Conservation (phyloP, 495 filamentous ascomycete species). For the Elasticomyces elasticus region DNA sequence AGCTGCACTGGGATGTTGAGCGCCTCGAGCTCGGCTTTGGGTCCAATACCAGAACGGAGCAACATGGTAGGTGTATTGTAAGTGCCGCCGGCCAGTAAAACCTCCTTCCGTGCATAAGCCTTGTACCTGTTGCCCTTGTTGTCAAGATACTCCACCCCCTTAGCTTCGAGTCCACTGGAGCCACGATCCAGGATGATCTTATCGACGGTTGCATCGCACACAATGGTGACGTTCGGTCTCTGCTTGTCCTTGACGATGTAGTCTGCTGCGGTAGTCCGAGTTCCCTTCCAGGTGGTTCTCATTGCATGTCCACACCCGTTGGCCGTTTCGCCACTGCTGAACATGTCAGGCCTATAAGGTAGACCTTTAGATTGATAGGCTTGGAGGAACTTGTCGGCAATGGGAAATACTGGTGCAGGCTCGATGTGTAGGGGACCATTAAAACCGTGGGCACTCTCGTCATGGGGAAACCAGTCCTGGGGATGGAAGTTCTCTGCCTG, state of each 20-base stretch:
- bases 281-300: constrained; percentile 41
- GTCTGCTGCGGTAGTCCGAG: constrained; percentile 41
- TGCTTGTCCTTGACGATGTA: constrained; percentile 27
- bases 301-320: constrained; percentile 45
- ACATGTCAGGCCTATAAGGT: constrained; percentile 41
- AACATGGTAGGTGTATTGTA: constrained; percentile 16
- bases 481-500: constrained; percentile 16
- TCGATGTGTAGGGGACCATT: constrained; percentile 28
- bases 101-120: constrained; percentile 10
- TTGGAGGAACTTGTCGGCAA: constrained; percentile 38
- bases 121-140: constrained; percentile 1
- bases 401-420: constrained; percentile 42
- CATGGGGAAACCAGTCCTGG: constrained; percentile 30
- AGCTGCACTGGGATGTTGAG: constrained; percentile 11
- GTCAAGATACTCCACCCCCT: constrained; percentile 8
- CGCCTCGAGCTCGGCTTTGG: constrained; percentile 11
- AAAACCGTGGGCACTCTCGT: constrained; percentile 26
- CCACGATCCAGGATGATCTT: constrained; percentile 13
- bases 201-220: constrained; percentile 7
- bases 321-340: constrained; percentile 37
- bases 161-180: constrained; percentile 4
- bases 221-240: constrained; percentile 16
- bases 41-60: constrained; percentile 15
- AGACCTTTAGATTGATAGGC: constrained; percentile 40
- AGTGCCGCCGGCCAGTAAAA: constrained; percentile 12